phyloP scores from a whole-genome alignment of 192 early-diverging fungal species.

The Backusella macrospora region DNA sequence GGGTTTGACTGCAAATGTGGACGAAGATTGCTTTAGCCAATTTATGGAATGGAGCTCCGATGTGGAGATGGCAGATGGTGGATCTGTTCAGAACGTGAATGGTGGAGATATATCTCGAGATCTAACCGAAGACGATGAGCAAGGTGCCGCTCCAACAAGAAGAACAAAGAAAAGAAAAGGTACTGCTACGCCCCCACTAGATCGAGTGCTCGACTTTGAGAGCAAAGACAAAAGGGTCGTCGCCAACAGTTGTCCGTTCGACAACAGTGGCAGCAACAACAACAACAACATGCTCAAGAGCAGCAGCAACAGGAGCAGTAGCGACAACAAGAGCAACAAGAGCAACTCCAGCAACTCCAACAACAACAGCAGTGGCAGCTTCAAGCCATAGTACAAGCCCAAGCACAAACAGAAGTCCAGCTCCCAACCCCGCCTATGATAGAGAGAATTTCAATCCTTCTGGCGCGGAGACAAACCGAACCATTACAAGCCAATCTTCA shows the following conservation, averaged over 20 bases:
- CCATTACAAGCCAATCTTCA: background rate
- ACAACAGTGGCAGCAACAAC: background rate
- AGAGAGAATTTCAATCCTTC: background rate
- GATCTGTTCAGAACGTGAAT: too few relatives aligned
- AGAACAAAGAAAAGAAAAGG: too few relatives aligned
- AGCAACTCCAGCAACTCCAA: background rate
- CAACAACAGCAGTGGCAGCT: background rate
- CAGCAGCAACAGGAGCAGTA: background rate
- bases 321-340: background rate
- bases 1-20: too few relatives aligned
- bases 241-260: background rate
- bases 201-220: too few relatives aligned
- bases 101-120: too few relatives aligned
- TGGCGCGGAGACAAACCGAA: background rate
- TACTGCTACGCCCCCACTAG: too few relatives aligned
- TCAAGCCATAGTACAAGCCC: too few relatives aligned
- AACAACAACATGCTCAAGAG: background rate
- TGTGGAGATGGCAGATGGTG: too few relatives aligned
- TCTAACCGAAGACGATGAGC: too few relatives aligned
- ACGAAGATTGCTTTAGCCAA: too few relatives aligned
- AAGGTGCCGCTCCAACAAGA: too few relatives aligned
- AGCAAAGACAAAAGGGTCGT: background rate
- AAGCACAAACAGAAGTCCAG: background rate
- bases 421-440: background rate
- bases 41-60: too few relatives aligned